phyloP scores from a whole-genome alignment of 2,329 filamentous ascomycete genomes.

The Colletotrichum tropicicola region DNA sequence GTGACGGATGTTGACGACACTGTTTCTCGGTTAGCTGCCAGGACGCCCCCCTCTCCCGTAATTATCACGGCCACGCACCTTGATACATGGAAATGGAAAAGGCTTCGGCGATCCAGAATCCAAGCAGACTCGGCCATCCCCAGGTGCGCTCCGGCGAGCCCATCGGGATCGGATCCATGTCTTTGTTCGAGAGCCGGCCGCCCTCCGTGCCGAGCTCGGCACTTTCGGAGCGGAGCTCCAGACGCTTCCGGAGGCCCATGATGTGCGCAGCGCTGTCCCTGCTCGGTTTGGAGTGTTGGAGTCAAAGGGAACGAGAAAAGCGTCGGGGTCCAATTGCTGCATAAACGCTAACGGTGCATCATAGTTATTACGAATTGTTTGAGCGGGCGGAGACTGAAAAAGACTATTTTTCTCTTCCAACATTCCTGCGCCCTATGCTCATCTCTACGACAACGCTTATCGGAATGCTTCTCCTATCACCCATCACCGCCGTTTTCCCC shows the following conservation, averaged over 20 bases:
- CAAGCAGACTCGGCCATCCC: slow-evolving; percentile 31
- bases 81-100: slow-evolving; percentile 33
- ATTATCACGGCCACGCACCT: no score
- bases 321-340: not conserved
- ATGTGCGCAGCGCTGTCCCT: not conserved
- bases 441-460: slow-evolving; percentile 7
- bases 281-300: not conserved
- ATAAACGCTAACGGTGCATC: not conserved
- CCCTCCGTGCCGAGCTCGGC: slow-evolving; percentile 22
- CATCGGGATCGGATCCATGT: slow-evolving; percentile 33
- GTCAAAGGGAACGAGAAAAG: not conserved
- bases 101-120: slow-evolving; percentile 32
- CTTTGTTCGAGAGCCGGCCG: slow-evolving; percentile 28
- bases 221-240: slow-evolving; percentile 20
- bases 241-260: slow-evolving; percentile 14
- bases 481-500: not conserved
- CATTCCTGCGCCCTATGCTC: not conserved
- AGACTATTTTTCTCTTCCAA: not conserved
- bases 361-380: not conserved
- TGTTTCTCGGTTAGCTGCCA: not conserved
- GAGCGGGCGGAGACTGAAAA: not conserved
- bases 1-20: slow-evolving; percentile 23
- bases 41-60: no score
- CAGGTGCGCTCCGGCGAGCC: slow-evolving; percentile 29
- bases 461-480: not conserved